Evolutionary conservation across 345 rosid genomes (phyloP), one percentile per base, ranked within the genome.

Genomic region (Gossypium sturtianum): DNA sequence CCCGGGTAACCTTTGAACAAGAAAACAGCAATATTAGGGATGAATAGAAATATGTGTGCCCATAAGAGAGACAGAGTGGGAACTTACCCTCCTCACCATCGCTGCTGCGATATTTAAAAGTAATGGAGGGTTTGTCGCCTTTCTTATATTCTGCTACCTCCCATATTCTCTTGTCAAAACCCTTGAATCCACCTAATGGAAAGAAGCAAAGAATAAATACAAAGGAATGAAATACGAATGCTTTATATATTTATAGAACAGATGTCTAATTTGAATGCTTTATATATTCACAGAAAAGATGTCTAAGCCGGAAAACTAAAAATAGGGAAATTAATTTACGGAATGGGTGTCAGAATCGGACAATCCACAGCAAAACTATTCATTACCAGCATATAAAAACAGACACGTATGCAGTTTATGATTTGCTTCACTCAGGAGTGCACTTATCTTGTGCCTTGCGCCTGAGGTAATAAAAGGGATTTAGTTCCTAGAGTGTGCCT

Each of bases 21-120:
- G 2, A 11, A 78, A 77, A 43, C 22, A 1, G 41, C 76, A 48
- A 13, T 16, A 66, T 70, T 16, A 80, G 44, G 51, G 34, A 71
- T 4, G 51, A 13, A 74, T n/a, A 45, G 43, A 47, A 63, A 10
- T 1, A 15, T 11, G 13, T 9, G 4, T 3, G 9, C 19, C 10
- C 2, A 23, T 2, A 19, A 20, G 70, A 4, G n/a, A 56, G 9
- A 34, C 38, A 3, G 63, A 7, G 63, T 25, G 60, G 25, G 15
- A 54, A 64, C 34, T 23, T 6, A 93, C 97, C 99, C 88, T 94
- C 98, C 74, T 92, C 98, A 22, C 99, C 99, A 76, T 94, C 94
- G 9, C 4, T 70, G 44, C 94, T 87, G 12, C 60, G 88, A 77
- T 92, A 91, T 56, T 85, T 91, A 72, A 94, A 92, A 48, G 88